These are phyloP conservation scores for Monosporascus ibericus DNA, from an alignment of 2,329 filamentous ascomycete species.

Conservation along the genomic window DNA sequence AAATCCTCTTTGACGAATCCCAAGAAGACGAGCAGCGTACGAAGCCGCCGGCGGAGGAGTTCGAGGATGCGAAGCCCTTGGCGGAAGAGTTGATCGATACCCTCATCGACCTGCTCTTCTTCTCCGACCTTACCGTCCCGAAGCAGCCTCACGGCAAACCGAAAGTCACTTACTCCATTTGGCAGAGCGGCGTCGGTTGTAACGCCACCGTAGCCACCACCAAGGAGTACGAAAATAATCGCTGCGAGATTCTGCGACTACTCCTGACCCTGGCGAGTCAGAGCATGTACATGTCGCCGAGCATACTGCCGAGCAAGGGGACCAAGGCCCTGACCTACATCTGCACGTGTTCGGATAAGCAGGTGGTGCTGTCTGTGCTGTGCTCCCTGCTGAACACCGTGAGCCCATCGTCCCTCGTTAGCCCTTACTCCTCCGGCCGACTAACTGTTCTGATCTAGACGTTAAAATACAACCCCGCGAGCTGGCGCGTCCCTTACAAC, in stretches of 20 bases:
- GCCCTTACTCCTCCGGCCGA: neutral
- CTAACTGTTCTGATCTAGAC: slow-evolving; percentile 47
- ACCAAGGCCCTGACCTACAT: slow-evolving; percentile 83
- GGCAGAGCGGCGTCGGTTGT: slow-evolving; percentile 96
- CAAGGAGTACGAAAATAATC: slow-evolving; percentile 88
- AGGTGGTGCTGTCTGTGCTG: slow-evolving; percentile 80
- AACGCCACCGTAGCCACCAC: slow-evolving; percentile 83
- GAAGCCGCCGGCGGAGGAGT: slow-evolving; percentile 51
- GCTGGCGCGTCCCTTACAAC: slow-evolving; percentile 91
- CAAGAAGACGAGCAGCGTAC: slow-evolving; percentile 46
- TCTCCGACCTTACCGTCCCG: slow-evolving; percentile 80
- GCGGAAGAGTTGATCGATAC: slow-evolving; percentile 92
- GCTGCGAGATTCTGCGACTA: slow-evolving; percentile 81
- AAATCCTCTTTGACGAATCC: slow-evolving; percentile 80
- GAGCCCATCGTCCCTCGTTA: slow-evolving; percentile 27
- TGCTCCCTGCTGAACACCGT: slow-evolving; percentile 94
- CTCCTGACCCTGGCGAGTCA: slow-evolving; percentile 82
- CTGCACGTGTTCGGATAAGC: slow-evolving; percentile 82
- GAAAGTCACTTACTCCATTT: slow-evolving; percentile 89
- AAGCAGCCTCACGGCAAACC: slow-evolving; percentile 62
- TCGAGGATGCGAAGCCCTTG: slow-evolving; percentile 77
- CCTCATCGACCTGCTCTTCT: slow-evolving; percentile 84
- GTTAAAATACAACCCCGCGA: slow-evolving; percentile 90
- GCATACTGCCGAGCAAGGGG: slow-evolving; percentile 72
- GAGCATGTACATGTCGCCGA: slow-evolving; percentile 87